phyloP scores from a whole-genome alignment of 1,284 basidiomycete species.

The Ustilago cynodontis region DNA sequence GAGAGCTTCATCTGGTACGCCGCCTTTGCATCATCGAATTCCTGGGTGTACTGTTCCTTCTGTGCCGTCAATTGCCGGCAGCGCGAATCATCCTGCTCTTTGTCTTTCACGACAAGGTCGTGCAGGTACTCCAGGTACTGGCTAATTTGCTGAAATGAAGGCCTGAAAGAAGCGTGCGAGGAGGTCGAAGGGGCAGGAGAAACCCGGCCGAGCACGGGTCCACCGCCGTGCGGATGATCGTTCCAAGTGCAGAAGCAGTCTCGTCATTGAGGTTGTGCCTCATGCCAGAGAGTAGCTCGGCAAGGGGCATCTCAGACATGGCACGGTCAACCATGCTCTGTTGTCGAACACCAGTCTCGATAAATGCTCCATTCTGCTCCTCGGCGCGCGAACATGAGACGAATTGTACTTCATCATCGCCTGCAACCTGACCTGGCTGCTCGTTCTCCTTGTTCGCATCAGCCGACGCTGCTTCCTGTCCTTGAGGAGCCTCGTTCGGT shows the following conservation, averaged over 20 bases:
- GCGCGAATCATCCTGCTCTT: slow-evolving; percentile 3
- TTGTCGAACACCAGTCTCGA: background rate
- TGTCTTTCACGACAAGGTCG: slow-evolving; percentile 11
- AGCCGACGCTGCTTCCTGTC: background rate
- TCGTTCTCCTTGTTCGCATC: background rate
- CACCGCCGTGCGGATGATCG: background rate
- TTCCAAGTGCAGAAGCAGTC: background rate
- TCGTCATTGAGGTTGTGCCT: background rate
- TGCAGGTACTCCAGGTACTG: slow-evolving; percentile 6
- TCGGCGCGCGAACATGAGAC: background rate
- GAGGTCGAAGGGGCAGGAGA: background rate
- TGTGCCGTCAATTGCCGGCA: background rate
- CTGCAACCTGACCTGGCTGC: background rate
- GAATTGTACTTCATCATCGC: slow-evolving; percentile 1
- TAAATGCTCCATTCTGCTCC: background rate
- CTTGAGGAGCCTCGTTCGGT: background rate
- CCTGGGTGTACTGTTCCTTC: background rate
- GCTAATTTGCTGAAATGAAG: background rate
- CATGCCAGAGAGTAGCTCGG: background rate
- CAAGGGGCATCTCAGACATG: slow-evolving; percentile 1
- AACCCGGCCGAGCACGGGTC: background rate
- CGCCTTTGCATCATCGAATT: background rate
- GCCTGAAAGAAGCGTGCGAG: background rate
- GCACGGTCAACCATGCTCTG: background rate
- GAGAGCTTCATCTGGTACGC: background rate